Base-by-base conservation (phyloP, 2,329 filamentous ascomycete genomes). In the Amauroascus niger region DNA sequence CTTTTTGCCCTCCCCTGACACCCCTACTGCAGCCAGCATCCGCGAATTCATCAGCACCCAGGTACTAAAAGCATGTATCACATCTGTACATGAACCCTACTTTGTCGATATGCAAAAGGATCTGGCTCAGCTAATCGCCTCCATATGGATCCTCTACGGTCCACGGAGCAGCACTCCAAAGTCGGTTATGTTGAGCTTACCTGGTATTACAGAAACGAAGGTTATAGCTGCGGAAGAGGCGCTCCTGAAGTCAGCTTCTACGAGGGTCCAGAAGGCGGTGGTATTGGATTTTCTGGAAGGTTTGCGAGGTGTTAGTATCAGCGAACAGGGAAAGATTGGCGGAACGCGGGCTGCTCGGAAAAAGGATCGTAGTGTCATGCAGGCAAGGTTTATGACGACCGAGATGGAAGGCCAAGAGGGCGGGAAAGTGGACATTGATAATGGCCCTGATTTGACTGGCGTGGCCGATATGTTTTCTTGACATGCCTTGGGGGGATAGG, bases 91-190 rank as follows among this genome's bases (percentile, higher is more conserved):
- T 70, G 93, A 98, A 61, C 84, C 88, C 0, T 96, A 97, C 69
- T 98, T 97, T 69, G 90, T 96, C 32, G 93, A 98, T 61, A 81
- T 94, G 58, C 93, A 98, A 64, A 91, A 90, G 66, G 90, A 98
- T 49, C 78, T 98, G 20, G 91, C 89, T 0, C 80, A 83, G 20
- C 76, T 97, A 35, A 95, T 98, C 57, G 90, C 90, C 0, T 80
- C 84, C 3, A 93, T 97, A 57, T 77, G 95, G 62, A 79, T 85
- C 7, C 79, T 86, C 57, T 95, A 95, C 66, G 80, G 81, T 11
- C 74, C 80, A 0, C 69, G 80, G 30, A 90, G 85, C 6, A 64
- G 76, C 6, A 93, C 86, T 0, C 88, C 90, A 0, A 77, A 83
- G 18, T 74, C 82, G 4, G 79, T 97, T 37, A 77, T 98, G n/a